Percentiles rank a stretch among this genome's conserved stretches.
phyloP scores from a whole-genome alignment of 345 rosid genomes.

The Rubroshorea leprosula region DNA sequence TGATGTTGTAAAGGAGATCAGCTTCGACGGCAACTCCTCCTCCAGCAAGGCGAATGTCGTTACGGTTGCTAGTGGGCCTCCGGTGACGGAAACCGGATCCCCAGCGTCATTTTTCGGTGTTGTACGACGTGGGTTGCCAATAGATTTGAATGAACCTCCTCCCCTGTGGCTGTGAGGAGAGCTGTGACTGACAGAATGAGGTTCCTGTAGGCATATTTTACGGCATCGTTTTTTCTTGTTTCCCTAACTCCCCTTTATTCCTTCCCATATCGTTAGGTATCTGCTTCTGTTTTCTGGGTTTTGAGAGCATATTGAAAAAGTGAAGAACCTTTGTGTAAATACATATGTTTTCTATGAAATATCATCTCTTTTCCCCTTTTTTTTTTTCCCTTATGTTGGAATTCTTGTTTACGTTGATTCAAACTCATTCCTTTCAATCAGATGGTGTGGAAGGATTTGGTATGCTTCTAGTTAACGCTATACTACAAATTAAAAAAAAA shows the following conservation, averaged over 20 bases:
- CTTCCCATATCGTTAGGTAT: too few species aligned
- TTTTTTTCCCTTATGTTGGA: background rate
- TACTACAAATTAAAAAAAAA: too few species aligned
- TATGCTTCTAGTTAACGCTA: too few species aligned
- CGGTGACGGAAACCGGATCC: slow-evolving; percentile 20
- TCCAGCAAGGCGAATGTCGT: slow-evolving; percentile 10
- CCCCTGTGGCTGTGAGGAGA: slow-evolving; percentile 69
- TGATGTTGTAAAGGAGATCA: slow-evolving; percentile 44
- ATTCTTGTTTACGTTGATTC: too few species aligned
- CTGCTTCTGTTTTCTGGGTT: background rate
- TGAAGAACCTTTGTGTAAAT: slow-evolving; percentile 12
- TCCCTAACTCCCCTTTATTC: too few species aligned
- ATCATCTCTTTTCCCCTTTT: slow-evolving; percentile 2
- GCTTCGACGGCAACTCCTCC: slow-evolving; percentile 22
- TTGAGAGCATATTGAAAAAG: background rate
- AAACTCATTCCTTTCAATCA: too few species aligned
- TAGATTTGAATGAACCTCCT: slow-evolving; percentile 96
- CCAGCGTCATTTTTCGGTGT: slow-evolving; percentile 39
- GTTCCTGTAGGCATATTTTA: slow-evolving; percentile 4
- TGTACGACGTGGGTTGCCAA: slow-evolving; percentile 66
- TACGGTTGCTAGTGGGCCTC: slow-evolving; percentile 3
- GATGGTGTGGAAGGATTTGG: too few species aligned
- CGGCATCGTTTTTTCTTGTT: slow-evolving; percentile 9
- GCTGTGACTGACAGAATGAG: background rate
- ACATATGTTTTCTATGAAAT: slow-evolving; percentile 1